Conservation (phyloP, 306 rosid genomes). For the Acmispon strigosus region DNA sequence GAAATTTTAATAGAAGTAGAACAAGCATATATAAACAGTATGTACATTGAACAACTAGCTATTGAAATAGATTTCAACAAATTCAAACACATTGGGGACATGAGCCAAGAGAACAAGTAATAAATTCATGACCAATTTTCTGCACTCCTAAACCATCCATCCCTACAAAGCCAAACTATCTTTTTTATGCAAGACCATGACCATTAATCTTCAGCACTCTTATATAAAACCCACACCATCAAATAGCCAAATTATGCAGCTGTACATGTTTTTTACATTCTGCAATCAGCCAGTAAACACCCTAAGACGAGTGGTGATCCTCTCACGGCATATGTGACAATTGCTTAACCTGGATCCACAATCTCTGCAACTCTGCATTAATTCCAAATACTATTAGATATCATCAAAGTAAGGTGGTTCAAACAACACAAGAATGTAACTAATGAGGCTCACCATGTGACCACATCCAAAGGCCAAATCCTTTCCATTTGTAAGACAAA, state of each 20-base stretch:
- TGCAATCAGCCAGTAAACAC: constrained; percentile 48
- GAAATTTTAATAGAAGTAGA: background rate
- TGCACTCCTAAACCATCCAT: background rate
- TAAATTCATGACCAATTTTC: background rate
- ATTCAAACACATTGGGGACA: background rate
- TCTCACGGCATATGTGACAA: constrained; percentile 75
- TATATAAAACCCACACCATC: background rate
- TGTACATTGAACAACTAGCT: background rate
- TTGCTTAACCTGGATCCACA: constrained; percentile 58
- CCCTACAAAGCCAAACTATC: background rate
- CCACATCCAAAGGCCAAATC: constrained; percentile 86
- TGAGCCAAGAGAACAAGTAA: background rate
- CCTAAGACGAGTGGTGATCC: constrained; percentile 64
- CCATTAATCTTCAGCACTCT: constrained; percentile 2
- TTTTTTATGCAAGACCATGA: background rate
- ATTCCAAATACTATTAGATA: background rate
- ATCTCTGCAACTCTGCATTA: constrained; percentile 67
- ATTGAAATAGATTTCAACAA: background rate
- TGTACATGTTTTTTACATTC: background rate
- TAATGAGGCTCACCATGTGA: constrained; percentile 64
- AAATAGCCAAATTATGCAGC: background rate
- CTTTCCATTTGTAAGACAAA: constrained; percentile 63
- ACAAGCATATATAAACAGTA: background rate
- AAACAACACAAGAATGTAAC: background rate
- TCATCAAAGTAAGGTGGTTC: background rate